These are phyloP conservation scores for Aspergillus eucalypticola DNA, from an alignment of 2,329 filamentous ascomycete genomes.

Conservation along the genomic window DNA sequence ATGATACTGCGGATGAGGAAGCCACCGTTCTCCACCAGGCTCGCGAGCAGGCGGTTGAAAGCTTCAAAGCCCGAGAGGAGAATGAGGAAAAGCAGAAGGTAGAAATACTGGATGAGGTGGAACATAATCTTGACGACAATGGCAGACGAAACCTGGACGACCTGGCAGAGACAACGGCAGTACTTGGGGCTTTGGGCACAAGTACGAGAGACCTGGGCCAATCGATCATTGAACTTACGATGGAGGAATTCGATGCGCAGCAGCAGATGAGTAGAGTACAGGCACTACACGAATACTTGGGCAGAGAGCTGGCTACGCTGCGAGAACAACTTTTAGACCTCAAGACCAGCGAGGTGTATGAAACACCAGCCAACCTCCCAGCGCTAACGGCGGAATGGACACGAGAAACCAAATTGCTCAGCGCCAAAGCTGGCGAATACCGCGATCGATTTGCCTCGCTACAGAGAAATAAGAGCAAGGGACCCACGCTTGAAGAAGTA, in stretches of 20 bases:
- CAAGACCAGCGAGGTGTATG: conserved; percentile 46
- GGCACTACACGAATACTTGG: conserved; percentile 58
- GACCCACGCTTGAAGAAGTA: conserved; percentile 52
- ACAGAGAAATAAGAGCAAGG: conserved; percentile 32
- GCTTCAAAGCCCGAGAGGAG: conserved; percentile 34
- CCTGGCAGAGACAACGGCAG: conserved; percentile 55
- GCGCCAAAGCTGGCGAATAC: conserved; percentile 68
- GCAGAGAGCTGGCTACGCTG: conserved; percentile 49
- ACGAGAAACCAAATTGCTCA: conserved; percentile 67
- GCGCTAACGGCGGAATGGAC: conserved; percentile 74
- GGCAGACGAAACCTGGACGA: conserved; percentile 59
- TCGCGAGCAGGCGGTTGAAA: conserved; percentile 37
- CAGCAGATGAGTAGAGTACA: conserved; percentile 60
- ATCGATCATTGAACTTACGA: conserved; percentile 59
- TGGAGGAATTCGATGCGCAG: conserved; percentile 52
- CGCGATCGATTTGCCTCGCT: conserved; percentile 54
- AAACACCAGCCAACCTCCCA: conserved; percentile 59
- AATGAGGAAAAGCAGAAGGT: conserved; percentile 33
- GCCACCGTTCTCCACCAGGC: conserved; percentile 37
- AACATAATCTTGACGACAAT: conserved; percentile 55
- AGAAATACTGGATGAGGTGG: conserved; percentile 55
- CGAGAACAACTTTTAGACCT: conserved; percentile 33
- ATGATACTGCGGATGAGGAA: conserved; percentile 65
- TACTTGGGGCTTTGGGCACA: conserved; percentile 53
- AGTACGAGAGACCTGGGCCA: conserved; percentile 54